A percentile compares a stretch with the other conserved stretches of the same genome.
Evolutionary conservation across 2,329 filamentous ascomycete genomes (phyloP).

Genomic region (Exserohilum rostratum): DNA sequence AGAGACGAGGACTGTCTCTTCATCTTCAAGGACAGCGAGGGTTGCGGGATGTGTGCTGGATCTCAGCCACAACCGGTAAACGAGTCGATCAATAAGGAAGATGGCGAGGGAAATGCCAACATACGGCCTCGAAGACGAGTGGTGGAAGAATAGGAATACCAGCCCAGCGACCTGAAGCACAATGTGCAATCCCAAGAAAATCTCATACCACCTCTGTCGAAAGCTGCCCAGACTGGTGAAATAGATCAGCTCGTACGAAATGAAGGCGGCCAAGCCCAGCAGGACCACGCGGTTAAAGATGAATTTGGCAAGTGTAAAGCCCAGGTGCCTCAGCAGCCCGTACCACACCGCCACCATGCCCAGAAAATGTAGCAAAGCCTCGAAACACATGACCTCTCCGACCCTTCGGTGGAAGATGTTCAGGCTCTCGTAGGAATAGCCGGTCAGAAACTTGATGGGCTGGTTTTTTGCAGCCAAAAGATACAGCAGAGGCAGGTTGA

Average conservation of each 20-base stretch:
- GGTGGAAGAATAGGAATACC: slow-evolving; percentile 65
- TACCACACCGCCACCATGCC: slow-evolving; percentile 65
- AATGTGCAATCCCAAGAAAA: slow-evolving; percentile 66
- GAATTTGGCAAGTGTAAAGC: slow-evolving; percentile 58
- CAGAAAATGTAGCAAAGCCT: slow-evolving; percentile 61
- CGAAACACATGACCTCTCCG: slow-evolving; percentile 66
- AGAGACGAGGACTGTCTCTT: slow-evolving; percentile 60
- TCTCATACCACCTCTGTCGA: slow-evolving; percentile 66
- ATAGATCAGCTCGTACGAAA: slow-evolving; percentile 66
- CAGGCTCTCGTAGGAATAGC: slow-evolving; percentile 69
- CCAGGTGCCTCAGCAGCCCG: slow-evolving; percentile 56
- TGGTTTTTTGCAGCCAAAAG: slow-evolving; percentile 71
- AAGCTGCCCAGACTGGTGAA: slow-evolving; percentile 66
- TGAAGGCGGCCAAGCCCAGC: slow-evolving; percentile 61
- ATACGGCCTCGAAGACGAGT: slow-evolving; percentile 59
- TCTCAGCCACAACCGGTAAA: slow-evolving; percentile 64
- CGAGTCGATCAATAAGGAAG: slow-evolving; percentile 63
- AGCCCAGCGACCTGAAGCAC: slow-evolving; percentile 63
- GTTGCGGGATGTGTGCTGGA: slow-evolving; percentile 56
- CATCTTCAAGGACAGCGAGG: slow-evolving; percentile 61
- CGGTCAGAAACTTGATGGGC: slow-evolving; percentile 65
- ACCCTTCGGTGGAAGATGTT: slow-evolving; percentile 70
- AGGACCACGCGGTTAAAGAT: slow-evolving; percentile 60
- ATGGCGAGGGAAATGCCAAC: slow-evolving; percentile 61
- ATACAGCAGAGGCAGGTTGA: slow-evolving; percentile 63